Base-by-base conservation (phyloP, 2,329 filamentous ascomycete genomes). In the Trichoderma pleuroti region DNA sequence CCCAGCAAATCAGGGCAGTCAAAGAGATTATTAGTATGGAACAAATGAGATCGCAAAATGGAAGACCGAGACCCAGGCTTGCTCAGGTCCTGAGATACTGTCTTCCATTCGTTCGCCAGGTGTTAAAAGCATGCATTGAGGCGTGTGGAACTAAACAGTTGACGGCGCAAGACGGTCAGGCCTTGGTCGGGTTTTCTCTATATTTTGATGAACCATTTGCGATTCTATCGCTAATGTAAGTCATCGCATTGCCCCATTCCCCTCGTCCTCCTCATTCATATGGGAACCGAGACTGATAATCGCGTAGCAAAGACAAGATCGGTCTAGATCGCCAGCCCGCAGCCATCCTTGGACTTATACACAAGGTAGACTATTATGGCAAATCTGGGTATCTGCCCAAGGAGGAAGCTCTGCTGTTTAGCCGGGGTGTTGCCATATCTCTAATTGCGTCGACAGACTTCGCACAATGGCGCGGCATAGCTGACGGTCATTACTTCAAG, bases 11-110 rank as follows among this genome's bases (percentile, higher is more conserved):
- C 46, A 52, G 2, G 21, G 46, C 46, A 24, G 21, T 52, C 11
- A 24, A 52, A 12, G 4, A 4, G n/a, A n/a, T 52, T 12, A n/a
- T 52, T 6, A 21, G 5, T 3, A 0, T 24, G 11, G 2, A 2
- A 3, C 21, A 42, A 42, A 9, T 14, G 3, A 42, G 36, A 9
- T 42, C 36, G 36, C 36, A 9, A 42, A 9, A 9, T 18, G 14
- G 36, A n/a, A 42, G 36, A 42, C 36, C 36, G 16, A 42, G 36
- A 2, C 36, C 36, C 1, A 42, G 36, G 16, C 36, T 42, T 1
- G 16, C 4, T 42, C 0, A 1, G 7, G 9, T 2, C 36, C 16
- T 1, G 36, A 2, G 4, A 14, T 4, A 18, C 8, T 1, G 3
- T 0, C 36, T 42, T 42, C 1, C 60, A 24, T 30, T 63, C 10